Percentiles rank a stretch among this genome's conserved stretches.
Conservation (phyloP, 805 yeast genomes). For the Kuraishia molischiana region DNA sequence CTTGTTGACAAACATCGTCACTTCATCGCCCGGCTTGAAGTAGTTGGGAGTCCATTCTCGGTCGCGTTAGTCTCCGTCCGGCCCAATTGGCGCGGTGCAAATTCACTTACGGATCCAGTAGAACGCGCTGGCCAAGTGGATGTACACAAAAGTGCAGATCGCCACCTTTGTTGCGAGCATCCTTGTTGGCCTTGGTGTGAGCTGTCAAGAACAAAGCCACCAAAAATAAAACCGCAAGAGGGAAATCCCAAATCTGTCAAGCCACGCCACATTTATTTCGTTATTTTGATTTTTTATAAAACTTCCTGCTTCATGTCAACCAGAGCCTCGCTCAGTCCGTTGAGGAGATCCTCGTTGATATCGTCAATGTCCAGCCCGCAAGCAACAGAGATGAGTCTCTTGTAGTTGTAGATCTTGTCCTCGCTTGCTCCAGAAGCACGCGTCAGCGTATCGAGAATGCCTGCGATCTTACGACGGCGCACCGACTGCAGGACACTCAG, state of each 20-base stretch:
- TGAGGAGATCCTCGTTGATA: slow-evolving; percentile 66
- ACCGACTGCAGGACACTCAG: slow-evolving; percentile 29
- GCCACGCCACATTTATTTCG: no score
- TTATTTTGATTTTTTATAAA: not conserved
- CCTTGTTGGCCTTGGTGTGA: no score
- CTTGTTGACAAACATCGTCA: slow-evolving; percentile 65
- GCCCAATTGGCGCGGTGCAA: not conserved
- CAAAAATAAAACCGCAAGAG: no score
- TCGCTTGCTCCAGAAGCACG: not conserved
- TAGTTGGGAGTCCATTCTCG: slow-evolving; percentile 23
- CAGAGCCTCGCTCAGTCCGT: slow-evolving; percentile 56
- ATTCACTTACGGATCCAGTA: not conserved
- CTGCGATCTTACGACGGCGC: slow-evolving; percentile 24
- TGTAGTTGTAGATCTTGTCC: slow-evolving; percentile 21
- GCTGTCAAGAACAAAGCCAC: no score
- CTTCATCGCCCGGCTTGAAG: slow-evolving; percentile 43
- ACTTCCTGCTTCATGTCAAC: slow-evolving; percentile 2
- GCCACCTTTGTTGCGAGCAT: no score
- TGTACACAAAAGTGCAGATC: no score
- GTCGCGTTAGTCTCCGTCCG: no score
- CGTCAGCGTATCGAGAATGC: not conserved
- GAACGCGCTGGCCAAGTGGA: not conserved
- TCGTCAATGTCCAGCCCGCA: slow-evolving; percentile 76
- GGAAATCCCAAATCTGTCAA: no score
- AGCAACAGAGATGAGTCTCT: slow-evolving; percentile 64